Conservation (phyloP, 371 early-diverging fungal genomes). For the Mortierella sp. region DNA sequence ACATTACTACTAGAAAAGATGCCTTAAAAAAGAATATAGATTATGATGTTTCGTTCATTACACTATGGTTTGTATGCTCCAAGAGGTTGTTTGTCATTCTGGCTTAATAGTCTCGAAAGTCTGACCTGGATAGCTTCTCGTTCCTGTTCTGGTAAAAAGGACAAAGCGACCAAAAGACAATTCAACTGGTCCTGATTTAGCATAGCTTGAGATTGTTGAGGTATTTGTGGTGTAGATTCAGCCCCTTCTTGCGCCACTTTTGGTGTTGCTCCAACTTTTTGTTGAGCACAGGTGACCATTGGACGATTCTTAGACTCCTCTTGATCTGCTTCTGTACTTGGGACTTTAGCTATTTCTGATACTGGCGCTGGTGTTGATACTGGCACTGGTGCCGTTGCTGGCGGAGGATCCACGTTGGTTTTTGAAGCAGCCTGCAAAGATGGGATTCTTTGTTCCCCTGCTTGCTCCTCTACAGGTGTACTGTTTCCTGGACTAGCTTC, state of each 20-base stretch:
- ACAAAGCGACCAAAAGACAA: slow-evolving; percentile 25
- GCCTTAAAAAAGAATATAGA: too few relatives aligned
- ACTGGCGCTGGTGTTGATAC: background rate
- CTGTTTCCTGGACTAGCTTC: too few relatives aligned
- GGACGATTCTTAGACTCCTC: background rate
- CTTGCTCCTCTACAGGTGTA: too few relatives aligned
- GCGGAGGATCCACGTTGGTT: too few relatives aligned
- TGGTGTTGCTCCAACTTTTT: too few relatives aligned
- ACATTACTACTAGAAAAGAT: too few relatives aligned
- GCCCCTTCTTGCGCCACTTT: background rate
- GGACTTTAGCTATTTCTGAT: background rate
- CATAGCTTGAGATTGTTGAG: background rate
- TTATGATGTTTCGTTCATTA: too few relatives aligned
- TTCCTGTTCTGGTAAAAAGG: slow-evolving; percentile 38
- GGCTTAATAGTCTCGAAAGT: background rate
- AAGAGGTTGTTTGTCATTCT: too few relatives aligned
- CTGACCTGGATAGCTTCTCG: slow-evolving; percentile 17
- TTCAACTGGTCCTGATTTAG: slow-evolving; percentile 18
- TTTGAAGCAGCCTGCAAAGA: too few relatives aligned
- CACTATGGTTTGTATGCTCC: too few relatives aligned
- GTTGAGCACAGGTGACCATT: background rate
- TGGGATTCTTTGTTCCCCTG: too few relatives aligned
- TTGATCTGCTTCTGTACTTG: background rate
- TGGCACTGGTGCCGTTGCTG: background rate
- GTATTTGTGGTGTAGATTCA: background rate